phyloP scores from a whole-genome alignment of 2,329 filamentous ascomycete genomes.

The Fusarium sp. region DNA sequence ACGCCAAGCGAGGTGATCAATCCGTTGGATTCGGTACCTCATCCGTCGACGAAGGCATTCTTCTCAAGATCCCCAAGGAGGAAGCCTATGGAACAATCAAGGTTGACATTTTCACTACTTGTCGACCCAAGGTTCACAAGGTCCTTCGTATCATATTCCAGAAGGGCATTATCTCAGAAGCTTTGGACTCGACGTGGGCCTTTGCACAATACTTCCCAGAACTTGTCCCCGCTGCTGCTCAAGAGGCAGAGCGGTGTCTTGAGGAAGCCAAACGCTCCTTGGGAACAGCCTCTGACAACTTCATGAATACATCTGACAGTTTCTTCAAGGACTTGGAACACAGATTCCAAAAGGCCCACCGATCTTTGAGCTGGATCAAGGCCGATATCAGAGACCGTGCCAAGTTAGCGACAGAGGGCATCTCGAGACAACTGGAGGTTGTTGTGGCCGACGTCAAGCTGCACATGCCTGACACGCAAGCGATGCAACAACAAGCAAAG shows the following conservation, averaged over 20 bases:
- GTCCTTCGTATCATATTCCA: constrained; percentile 70
- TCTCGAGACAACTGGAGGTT: constrained; percentile 29
- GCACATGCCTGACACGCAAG: constrained; percentile 33
- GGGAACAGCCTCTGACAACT: constrained; percentile 44
- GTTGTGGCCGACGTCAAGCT: constrained; percentile 31
- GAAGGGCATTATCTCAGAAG: constrained; percentile 55
- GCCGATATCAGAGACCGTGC: constrained; percentile 27
- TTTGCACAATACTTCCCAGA: constrained; percentile 55
- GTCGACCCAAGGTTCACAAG: constrained; percentile 68
- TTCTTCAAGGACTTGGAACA: constrained; percentile 37
- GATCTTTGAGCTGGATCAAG: constrained; percentile 36
- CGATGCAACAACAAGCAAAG: constrained; percentile 53
- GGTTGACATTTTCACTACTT: constrained; percentile 66
- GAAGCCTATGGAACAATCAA: constrained; percentile 68
- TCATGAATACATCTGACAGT: constrained; percentile 43
- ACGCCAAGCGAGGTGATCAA: constrained; percentile 59
- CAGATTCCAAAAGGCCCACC: constrained; percentile 35
- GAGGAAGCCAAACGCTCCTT: constrained; percentile 48
- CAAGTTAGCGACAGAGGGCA: constrained; percentile 21
- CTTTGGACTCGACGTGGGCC: constrained; percentile 55
- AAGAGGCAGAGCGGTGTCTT: constrained; percentile 51
- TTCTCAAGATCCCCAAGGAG: constrained; percentile 60
- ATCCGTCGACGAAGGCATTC: constrained; percentile 59
- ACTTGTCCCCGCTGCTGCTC: constrained; percentile 51
- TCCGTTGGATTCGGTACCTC: constrained; percentile 60